Base-by-base conservation (phyloP, 2,329 filamentous ascomycete genomes). In the Pyrenochaeta sp. region DNA sequence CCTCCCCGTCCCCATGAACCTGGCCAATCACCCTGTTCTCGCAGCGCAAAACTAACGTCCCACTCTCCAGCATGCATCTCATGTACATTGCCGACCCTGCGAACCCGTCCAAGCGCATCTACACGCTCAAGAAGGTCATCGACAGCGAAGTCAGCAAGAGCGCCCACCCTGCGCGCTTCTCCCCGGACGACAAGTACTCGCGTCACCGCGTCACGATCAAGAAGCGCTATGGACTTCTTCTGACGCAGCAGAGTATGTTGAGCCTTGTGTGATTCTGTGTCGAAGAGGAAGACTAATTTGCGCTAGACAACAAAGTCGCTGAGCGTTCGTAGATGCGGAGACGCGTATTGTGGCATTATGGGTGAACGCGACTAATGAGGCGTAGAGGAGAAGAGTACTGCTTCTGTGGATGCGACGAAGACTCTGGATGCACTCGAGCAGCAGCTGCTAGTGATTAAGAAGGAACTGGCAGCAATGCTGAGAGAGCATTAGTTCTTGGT, bases 141-240 rank as follows among this genome's bases (percentile, higher is more conserved):
- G 81, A 85, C 62, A 88, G 88, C 68, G 84, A 91, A 70, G 90
- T 96, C 68, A 96, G 93, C 73, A 96, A 96, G 81, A 94, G 89
- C 40, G 94, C 94, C 43, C 93, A 97, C 78, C 93, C 94, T 32
- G 94, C 94, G 29, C 84, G 94, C 61, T 99, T 97, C 81, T 96
- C 90, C 32, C 94, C 94, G 54, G 94, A 99, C 77, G 94, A 99
- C 81, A 96, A 96, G 81, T 97, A 95, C 83, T 96, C 91, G 67
- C 80, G 83, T 70, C 93, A 97, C 78, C 86, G 94, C 62, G 91
- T 97, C 35, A 95, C 91, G 14, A 81, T 97, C 66, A 96, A 96
- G 86, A 91, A 89, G 79, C 83, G 94, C 68, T 97, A 96, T 70
- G 87, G 87, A 35, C 81, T 96, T 54, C 84, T 97, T 51, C 77